Conservation (phyloP, 139 green algal genomes). For the Chlamydomonas sp. region DNA sequence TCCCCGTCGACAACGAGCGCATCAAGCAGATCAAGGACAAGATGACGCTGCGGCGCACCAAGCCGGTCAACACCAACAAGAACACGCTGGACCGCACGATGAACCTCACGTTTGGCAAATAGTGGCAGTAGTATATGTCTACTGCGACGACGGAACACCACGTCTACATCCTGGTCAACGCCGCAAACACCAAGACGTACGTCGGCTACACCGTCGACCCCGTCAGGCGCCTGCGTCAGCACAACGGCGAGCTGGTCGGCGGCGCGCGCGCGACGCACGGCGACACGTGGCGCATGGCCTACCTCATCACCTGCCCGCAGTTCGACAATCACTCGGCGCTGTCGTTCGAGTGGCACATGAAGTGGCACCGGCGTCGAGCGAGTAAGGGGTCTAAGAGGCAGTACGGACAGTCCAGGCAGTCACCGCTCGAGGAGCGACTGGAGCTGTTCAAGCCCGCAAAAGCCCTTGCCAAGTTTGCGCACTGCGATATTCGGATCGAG, state of each 20-base stretch:
- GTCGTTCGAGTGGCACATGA: conserved; percentile 7
- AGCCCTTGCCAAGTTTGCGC: no score
- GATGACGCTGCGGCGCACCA: neutral
- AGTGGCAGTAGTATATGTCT: no score
- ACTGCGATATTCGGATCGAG: no score
- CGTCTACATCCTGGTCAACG: no score
- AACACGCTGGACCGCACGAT: conserved; percentile 6
- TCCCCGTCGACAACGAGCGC: neutral
- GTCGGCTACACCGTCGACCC: conserved; percentile 9
- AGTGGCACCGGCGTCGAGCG: no score
- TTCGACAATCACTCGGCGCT: neutral
- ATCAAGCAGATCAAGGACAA: conserved; percentile 5
- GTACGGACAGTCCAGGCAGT: no score
- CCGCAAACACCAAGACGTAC: no score
- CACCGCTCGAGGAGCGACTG: no score
- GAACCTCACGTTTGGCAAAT: conserved; percentile 5
- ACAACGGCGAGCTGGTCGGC: neutral
- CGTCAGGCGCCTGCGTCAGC: neutral
- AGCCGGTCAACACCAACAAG: neutral
- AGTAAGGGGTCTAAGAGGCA: neutral
- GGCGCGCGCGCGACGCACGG: neutral
- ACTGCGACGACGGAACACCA: no score
- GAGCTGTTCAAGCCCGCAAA: no score
- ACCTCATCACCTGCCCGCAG: neutral
- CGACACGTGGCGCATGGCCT: neutral